Evolutionary conservation across 306 rosid genomes (phyloP).

Genomic region (Inga laurina): DNA sequence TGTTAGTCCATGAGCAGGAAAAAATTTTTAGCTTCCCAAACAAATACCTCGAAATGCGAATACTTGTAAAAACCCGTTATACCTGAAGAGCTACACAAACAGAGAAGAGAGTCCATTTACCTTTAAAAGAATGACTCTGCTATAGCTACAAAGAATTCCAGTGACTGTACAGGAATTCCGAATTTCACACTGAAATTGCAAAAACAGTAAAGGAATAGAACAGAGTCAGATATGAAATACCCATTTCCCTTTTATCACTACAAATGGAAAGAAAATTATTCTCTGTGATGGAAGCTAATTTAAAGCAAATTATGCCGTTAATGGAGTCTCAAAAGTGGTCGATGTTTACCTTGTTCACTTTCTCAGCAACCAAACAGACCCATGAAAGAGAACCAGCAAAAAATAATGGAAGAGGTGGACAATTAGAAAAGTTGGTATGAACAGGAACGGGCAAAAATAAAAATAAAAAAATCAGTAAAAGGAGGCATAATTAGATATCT

Average conservation of each 20-base stretch:
- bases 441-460: not conserved
- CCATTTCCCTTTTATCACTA: conserved; percentile 31
- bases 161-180: conserved; percentile 11
- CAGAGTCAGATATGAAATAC: not conserved
- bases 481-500: conserved; percentile 15
- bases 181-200: conserved; percentile 18
- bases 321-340: conserved; percentile 25
- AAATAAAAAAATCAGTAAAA: not conserved
- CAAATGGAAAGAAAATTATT: not conserved
- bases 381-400: conserved; percentile 14
- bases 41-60: not conserved
- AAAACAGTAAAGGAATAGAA: conserved; percentile 20
- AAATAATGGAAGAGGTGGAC: not conserved
- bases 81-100: not conserved
- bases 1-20: not conserved
- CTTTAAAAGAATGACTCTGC: conserved; percentile 37
- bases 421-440: conserved; percentile 10
- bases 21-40: not conserved
- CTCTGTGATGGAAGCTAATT: conserved; percentile 11
- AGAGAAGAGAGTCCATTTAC: conserved; percentile 26
- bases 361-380: conserved; percentile 39
- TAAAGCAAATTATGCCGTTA: conserved; percentile 10
- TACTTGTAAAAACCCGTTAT: not conserved
- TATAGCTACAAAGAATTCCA: conserved; percentile 31
- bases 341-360: conserved; percentile 27